These are phyloP conservation scores for Trichophyton benhamiae DNA, from an alignment of 2,329 filamentous ascomycete genomes.

Conservation along the genomic window DNA sequence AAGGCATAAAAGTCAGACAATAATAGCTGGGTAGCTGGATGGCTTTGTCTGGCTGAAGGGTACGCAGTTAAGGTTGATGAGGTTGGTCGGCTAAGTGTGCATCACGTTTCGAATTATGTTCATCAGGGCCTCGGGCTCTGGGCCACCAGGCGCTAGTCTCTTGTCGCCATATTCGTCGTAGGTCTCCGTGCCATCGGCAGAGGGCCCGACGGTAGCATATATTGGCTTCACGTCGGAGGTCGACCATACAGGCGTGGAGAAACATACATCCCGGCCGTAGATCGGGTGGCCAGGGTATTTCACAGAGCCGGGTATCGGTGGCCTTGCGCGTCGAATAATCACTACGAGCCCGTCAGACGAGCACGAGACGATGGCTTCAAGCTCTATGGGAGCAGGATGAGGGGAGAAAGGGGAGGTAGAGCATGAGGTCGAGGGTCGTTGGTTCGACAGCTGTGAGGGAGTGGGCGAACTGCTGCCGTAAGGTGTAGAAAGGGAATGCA, in stretches of 20 bases:
- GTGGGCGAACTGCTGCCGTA: neutral
- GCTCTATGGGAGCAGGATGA: constrained; percentile 41
- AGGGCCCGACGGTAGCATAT: neutral
- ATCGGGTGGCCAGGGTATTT: constrained; percentile 30
- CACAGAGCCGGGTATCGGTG: constrained; percentile 45
- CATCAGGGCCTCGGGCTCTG: constrained; percentile 56
- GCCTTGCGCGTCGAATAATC: constrained; percentile 60
- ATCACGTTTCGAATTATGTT: constrained; percentile 58
- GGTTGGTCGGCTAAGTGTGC: neutral
- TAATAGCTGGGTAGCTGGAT: no score
- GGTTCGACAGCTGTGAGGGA: neutral
- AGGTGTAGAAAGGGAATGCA: neutral
- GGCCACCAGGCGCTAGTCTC: constrained; percentile 22
- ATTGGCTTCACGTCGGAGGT: neutral
- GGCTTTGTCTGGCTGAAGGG: no score
- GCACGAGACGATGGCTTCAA: constrained; percentile 85
- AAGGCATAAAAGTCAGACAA: neutral
- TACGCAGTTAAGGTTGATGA: no score
- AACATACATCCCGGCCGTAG: constrained; percentile 53
- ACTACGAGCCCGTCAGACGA: constrained; percentile 80
- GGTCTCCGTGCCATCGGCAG: constrained; percentile 17
- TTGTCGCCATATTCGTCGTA: neutral
- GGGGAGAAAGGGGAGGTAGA: neutral
- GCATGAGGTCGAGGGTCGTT: neutral
- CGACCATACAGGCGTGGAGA: constrained; percentile 61